Percentiles rank a stretch among this genome's conserved stretches.
Evolutionary conservation across 345 rosid genomes (phyloP).

Genomic region (Euphorbia peplus): DNA sequence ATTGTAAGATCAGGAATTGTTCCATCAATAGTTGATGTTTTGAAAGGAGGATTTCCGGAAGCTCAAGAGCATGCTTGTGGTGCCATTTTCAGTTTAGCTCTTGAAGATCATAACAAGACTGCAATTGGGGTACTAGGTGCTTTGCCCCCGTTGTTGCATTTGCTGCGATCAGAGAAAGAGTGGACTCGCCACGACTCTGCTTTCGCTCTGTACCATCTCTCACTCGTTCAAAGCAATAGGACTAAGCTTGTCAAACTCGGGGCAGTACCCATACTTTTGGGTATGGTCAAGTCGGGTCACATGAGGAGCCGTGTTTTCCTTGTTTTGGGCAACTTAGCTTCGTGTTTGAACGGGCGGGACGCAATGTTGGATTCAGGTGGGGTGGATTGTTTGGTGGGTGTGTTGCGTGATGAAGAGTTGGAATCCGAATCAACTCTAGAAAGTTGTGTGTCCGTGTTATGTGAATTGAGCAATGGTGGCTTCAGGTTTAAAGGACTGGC

Average conservation of each 20-base stretch:
- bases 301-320: slow-evolving; percentile 46
- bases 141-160: slow-evolving; percentile 62
- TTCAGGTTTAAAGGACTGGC: slow-evolving; percentile 72
- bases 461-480: slow-evolving; percentile 56
- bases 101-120: slow-evolving; percentile 71
- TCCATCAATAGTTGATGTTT: slow-evolving; percentile 58
- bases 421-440: slow-evolving; percentile 48
- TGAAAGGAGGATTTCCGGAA: slow-evolving; percentile 66
- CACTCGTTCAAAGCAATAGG: slow-evolving; percentile 64
- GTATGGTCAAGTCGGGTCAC: slow-evolving; percentile 54
- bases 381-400: slow-evolving; percentile 58
- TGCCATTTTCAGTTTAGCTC: slow-evolving; percentile 71
- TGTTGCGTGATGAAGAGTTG: slow-evolving; percentile 38
- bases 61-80: slow-evolving; percentile 82
- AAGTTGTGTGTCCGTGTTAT: slow-evolving; percentile 58
- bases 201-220: slow-evolving; percentile 74
- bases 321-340: slow-evolving; percentile 53
- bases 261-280: slow-evolving; percentile 52
- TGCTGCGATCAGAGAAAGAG: slow-evolving; percentile 53
- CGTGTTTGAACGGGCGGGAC: slow-evolving; percentile 51
- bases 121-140: slow-evolving; percentile 91
- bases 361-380: slow-evolving; percentile 76
- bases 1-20: slow-evolving; percentile 85
- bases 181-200: slow-evolving; percentile 76
- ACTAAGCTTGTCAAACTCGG: slow-evolving; percentile 61